Conservation (phyloP, 257 asterid species). For the Nicotiana otophora region DNA sequence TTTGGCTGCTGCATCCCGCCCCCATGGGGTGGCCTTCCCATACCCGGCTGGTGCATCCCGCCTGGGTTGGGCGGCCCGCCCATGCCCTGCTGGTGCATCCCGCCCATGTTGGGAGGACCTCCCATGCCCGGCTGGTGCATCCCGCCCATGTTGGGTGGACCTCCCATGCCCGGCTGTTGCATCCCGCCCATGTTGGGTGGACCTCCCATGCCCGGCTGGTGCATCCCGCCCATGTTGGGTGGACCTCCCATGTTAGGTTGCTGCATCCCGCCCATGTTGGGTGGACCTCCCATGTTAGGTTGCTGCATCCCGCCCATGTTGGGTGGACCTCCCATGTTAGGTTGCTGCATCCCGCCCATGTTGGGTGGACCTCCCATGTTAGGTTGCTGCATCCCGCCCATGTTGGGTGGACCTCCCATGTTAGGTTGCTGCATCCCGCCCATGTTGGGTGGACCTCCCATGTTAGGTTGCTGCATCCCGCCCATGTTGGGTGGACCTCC, state of each 20-base stretch:
- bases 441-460: constrained; percentile 29
- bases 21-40: constrained; percentile 17
- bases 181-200: constrained; percentile 15
- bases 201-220: constrained; percentile 19
- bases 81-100: background rate
- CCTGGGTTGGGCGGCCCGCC: constrained; percentile 11
- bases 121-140: background rate
- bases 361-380: constrained; percentile 30
- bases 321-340: background rate
- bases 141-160: constrained; percentile 1
- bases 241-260: background rate
- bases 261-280: constrained; percentile 17
- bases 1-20: constrained; percentile 28
- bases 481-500: constrained; percentile 28
- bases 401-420: too few species aligned
- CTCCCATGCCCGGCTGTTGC: background rate
- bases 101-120: background rate
- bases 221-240: constrained; percentile 11
- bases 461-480: constrained; percentile 10
- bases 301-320: background rate
- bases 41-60: background rate
- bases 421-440: too few species aligned
- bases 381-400: constrained; percentile 16
- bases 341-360: background rate
- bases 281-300: background rate